Base-by-base conservation (phyloP, 345 rosid genomes). In the Firmiana major region DNA sequence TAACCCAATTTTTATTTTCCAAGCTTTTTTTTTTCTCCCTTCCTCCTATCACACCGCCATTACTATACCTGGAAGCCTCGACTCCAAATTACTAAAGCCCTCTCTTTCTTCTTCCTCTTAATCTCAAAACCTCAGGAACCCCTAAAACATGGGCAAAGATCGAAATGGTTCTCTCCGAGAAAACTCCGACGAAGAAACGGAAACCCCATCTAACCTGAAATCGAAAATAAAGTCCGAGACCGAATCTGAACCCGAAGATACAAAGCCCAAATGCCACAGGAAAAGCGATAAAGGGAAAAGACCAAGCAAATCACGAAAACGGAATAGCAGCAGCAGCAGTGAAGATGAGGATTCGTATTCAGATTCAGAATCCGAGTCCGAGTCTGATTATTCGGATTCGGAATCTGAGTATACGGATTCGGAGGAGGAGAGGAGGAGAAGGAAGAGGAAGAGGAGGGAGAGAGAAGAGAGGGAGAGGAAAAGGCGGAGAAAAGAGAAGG, bases 401-500 rank as follows among this genome's bases (percentile, higher is more conserved):
- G 34, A 31, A 31, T 31, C 34, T 2, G 34, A 31, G 34, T 31
- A 31, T 31, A 31, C 34, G 0, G 69, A 63, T 40, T 65, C 49
- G 9, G 70, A 40, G 31, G 70, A 65, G 70, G 49, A 65, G 49
- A 40, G 28, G 70, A 40, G 31, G 86, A 22, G 69, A 63, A 87
- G 28, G 58, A 71, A 63, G 75, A 75, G 74, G 74, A 79, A 77
- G 66, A 78, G 34, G 69, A 63, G 38, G 36, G 63, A 42, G 70
- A 71, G 43, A 64, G 59, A 63, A 58, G 73, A 67, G 71, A 76
- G 71, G 53, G 12, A 38, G 21, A 64, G 70, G 28, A 64, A 9
- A 5, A 19, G 24, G 46, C 36, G 22, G 83, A 85, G 26, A 67
- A 71, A 58, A 69, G 42, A 78, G 80, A 67, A 78, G 78, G 63